Evolutionary conservation across 345 rosid species (phyloP).

Genomic region (Gossypium australe): DNA sequence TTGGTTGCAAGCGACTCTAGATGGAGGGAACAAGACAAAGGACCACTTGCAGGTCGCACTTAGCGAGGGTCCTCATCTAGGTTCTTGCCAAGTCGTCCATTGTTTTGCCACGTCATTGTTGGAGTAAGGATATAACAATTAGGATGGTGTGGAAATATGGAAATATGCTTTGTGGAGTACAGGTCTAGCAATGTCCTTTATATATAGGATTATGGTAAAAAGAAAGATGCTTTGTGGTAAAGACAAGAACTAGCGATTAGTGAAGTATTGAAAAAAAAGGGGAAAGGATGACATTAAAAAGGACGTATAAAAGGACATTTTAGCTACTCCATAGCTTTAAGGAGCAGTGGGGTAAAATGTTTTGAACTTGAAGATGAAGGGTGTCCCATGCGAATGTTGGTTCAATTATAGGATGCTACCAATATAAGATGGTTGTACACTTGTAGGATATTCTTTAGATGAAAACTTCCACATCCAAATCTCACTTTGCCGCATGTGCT

Average conservation of each 20-base stretch:
- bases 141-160: not conserved
- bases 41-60: too few relatives aligned
- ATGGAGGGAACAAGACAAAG: too few relatives aligned
- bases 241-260: not conserved
- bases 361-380: not conserved
- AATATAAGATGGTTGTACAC: not conserved
- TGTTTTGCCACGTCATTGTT: too few relatives aligned
- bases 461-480: not conserved
- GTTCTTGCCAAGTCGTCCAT: too few relatives aligned
- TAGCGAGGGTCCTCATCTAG: too few relatives aligned
- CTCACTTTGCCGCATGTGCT: not conserved
- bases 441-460: not conserved
- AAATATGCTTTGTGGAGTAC: not conserved
- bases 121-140: not conserved
- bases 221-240: not conserved
- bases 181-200: not conserved
- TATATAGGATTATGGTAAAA: not conserved
- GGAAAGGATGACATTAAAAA: not conserved
- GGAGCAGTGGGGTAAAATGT: not conserved
- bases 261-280: not conserved
- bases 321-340: not conserved
- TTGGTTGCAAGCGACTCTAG: too few relatives aligned
- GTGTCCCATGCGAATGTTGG: not conserved
- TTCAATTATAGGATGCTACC: not conserved
- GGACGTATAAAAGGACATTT: not conserved